phyloP scores from a whole-genome alignment of 768 basidiomycete species.

The Agaricus subrufescens region DNA sequence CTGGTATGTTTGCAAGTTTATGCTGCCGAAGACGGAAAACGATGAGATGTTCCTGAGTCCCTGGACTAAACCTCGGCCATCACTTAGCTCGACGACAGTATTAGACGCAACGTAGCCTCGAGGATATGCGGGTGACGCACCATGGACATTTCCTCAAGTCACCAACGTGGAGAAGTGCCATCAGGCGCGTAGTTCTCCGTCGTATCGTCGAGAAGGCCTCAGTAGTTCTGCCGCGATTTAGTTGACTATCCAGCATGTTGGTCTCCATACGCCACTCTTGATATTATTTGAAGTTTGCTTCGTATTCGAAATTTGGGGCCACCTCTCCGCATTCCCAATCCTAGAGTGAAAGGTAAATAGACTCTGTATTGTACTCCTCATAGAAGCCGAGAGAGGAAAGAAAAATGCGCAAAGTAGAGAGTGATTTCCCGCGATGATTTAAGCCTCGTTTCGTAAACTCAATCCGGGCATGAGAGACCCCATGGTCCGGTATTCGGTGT shows the following conservation, averaged over 20 bases:
- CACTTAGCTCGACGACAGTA: neutral
- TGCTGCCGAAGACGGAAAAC: neutral
- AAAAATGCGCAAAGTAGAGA: neutral
- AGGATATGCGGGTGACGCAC: neutral
- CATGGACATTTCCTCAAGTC: neutral
- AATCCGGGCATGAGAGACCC: neutral
- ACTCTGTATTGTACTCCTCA: neutral
- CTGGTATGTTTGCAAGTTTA: no score
- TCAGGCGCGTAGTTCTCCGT: neutral
- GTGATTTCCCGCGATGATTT: conserved; percentile 2
- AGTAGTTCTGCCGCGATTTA: conserved; percentile 7
- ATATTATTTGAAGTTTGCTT: neutral
- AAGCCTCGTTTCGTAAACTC: neutral
- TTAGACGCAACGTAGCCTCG: neutral
- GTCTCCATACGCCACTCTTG: neutral
- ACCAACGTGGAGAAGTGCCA: neutral
- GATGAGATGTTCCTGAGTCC: neutral
- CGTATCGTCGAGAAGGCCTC: neutral
- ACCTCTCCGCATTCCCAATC: neutral
- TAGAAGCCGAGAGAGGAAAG: neutral
- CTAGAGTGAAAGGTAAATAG: neutral
- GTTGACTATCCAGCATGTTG: neutral
- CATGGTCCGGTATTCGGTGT: neutral
- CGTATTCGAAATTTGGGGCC: neutral
- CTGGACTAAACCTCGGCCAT: neutral